A percentile compares a stretch with the other conserved stretches of the same genome.
These are phyloP conservation scores for Penicillium riverlandense DNA, from an alignment of 495 filamentous ascomycete species.

Conservation along the genomic window DNA sequence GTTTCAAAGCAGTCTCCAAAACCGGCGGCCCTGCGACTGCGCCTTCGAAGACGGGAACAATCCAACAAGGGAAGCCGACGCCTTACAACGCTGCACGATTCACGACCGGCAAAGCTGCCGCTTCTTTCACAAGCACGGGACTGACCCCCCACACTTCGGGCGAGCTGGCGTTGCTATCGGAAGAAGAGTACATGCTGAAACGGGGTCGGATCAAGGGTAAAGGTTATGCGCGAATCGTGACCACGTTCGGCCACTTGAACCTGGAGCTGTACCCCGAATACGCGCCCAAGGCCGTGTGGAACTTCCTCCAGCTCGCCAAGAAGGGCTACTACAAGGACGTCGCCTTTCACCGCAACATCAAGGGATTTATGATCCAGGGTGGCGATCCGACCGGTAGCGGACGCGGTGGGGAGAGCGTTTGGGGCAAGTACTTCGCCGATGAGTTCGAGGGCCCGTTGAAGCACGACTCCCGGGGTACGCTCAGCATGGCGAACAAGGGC, in stretches of 20 bases:
- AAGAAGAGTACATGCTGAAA: slow-evolving; percentile 94
- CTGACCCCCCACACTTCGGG: slow-evolving; percentile 83
- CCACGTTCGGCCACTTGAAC: slow-evolving; percentile 74
- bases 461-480: slow-evolving; percentile 69
- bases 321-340: slow-evolving; percentile 82
- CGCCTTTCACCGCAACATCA: slow-evolving; percentile 85
- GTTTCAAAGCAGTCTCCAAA: slow-evolving; percentile 36
- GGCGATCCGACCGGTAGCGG: slow-evolving; percentile 67
- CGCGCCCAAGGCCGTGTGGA: slow-evolving; percentile 91
- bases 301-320: slow-evolving; percentile 84
- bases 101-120: slow-evolving; percentile 87
- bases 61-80: slow-evolving; percentile 31
- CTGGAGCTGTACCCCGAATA: slow-evolving; percentile 87
- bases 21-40: slow-evolving; percentile 7
- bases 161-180: slow-evolving; percentile 76
- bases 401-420: slow-evolving; percentile 76
- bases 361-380: slow-evolving; percentile 96
- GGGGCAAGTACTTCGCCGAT: slow-evolving; percentile 87
- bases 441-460: slow-evolving; percentile 84
- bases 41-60: slow-evolving; percentile 13
- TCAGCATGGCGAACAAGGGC: slow-evolving; percentile 97
- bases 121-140: slow-evolving; percentile 90
- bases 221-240: slow-evolving; percentile 85
- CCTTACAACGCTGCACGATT: slow-evolving; percentile 83
- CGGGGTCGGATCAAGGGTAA: slow-evolving; percentile 79